Evolutionary conservation across 805 yeast species (phyloP).

Genomic region (Ogataea pini): DNA sequence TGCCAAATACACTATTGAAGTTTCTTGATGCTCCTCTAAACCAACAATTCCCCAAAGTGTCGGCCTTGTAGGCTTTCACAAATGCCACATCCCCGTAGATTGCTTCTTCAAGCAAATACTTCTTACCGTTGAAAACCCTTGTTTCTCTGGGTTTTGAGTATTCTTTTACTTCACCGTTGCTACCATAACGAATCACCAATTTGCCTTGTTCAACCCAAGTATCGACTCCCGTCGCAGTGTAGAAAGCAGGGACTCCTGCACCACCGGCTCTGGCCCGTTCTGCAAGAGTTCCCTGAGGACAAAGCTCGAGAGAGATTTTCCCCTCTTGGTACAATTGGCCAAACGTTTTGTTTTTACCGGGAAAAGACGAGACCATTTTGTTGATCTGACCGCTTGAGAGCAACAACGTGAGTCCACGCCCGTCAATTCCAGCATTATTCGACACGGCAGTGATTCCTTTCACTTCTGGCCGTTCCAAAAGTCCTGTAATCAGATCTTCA

Average conservation of each 20-base stretch:
- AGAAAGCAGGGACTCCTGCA: conserved; percentile 51
- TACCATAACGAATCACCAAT: conserved; percentile 43
- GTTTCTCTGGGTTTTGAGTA: conserved; percentile 42
- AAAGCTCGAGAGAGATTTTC: conserved; percentile 45
- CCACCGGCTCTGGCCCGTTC: conserved; percentile 50
- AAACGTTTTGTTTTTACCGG: conserved; percentile 46
- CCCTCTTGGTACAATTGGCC: conserved; percentile 44
- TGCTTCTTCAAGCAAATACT: conserved; percentile 45
- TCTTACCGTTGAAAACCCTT: conserved; percentile 44
- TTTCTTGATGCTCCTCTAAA: conserved; percentile 48
- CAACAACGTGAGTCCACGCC: conserved; percentile 44
- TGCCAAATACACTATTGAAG: conserved; percentile 47
- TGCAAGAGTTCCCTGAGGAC: conserved; percentile 55
- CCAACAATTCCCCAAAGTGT: conserved; percentile 48
- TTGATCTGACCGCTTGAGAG: conserved; percentile 44
- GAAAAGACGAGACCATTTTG: conserved; percentile 46
- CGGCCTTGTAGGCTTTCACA: conserved; percentile 49
- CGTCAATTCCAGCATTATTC: conserved; percentile 51
- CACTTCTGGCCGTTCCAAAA: conserved; percentile 36
- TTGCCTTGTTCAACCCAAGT: conserved; percentile 52
- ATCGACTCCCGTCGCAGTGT: conserved; percentile 50
- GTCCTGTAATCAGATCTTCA: conserved; percentile 42
- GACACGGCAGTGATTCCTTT: conserved; percentile 44
- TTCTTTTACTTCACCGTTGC: conserved; percentile 39
- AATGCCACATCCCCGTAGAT: conserved; percentile 49